phyloP scores from a whole-genome alignment of 805 yeast genomes.

The Yarrowia sp. region DNA sequence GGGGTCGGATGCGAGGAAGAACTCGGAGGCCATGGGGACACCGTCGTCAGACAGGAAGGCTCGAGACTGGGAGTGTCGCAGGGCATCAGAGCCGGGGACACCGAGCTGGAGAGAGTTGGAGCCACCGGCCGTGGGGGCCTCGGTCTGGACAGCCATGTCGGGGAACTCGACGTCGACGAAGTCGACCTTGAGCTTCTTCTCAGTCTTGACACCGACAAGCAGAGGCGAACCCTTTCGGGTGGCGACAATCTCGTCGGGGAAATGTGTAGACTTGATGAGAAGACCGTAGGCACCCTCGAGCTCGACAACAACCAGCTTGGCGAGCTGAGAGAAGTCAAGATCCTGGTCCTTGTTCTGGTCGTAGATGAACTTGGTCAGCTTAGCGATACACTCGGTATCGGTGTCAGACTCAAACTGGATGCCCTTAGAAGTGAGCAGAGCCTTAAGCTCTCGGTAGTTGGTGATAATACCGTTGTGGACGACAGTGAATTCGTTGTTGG shows the following conservation, averaged over 20 bases:
- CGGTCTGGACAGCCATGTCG: constrained; percentile 41
- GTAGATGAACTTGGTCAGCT: constrained; percentile 84
- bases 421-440: constrained; percentile 76
- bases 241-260: constrained; percentile 93
- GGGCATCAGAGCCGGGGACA: constrained; percentile 57
- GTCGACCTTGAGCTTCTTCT: constrained; percentile 91
- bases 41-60: constrained; percentile 96
- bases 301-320: constrained; percentile 87
- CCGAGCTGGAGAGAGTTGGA: constrained; percentile 40
- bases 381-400: constrained; percentile 97
- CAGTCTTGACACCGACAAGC: constrained; percentile 95
- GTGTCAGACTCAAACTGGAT: constrained; percentile 84
- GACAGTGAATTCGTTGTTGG: constrained; percentile 74
- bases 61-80: constrained; percentile 90
- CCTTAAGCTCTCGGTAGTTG: constrained; percentile 86
- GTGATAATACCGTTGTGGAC: constrained; percentile 99
- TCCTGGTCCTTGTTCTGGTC: constrained; percentile 71
- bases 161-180: constrained; percentile 98
- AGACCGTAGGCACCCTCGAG: constrained; percentile 97
- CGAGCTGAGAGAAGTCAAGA: constrained; percentile 84
- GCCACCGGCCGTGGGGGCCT: constrained; percentile 25
- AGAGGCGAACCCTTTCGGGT: constrained; percentile 98
- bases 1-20: constrained; percentile 94
- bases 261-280: constrained; percentile 84
- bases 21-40: constrained; percentile 88